These are phyloP conservation scores for Jasminum sambac DNA, from an alignment of 257 asterid species.

Conservation along the genomic window DNA sequence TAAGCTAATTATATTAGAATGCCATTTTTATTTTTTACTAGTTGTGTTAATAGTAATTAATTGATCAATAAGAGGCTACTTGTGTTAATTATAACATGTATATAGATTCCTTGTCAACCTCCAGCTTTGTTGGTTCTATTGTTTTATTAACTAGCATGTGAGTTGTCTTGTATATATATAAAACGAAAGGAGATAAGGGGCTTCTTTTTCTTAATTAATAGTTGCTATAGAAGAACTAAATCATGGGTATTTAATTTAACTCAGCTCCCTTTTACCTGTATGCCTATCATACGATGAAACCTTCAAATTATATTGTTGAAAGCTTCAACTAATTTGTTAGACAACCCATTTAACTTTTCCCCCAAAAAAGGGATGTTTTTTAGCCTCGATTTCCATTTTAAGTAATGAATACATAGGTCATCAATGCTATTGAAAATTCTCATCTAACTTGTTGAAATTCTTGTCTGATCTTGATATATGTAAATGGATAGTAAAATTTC, in stretches of 20 bases:
- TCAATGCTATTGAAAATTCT: not conserved
- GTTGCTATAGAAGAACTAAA: too few species aligned
- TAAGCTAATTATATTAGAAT: conserved; percentile 18
- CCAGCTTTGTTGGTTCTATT: conserved; percentile 30
- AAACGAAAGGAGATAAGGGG: not conserved
- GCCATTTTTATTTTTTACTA: not conserved
- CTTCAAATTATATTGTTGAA: not conserved
- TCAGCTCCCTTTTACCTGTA: not conserved
- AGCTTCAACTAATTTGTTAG: not conserved
- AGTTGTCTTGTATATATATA: conserved; percentile 25
- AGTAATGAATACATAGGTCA: not conserved
- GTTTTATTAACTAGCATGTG: conserved; percentile 22
- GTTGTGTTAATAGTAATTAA: too few species aligned
- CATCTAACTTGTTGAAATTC: not conserved
- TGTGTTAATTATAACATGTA: conserved; percentile 15
- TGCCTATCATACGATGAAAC: not conserved
- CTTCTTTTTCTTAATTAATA: not conserved
- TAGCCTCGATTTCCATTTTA: not conserved
- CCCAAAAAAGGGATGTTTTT: not conserved
- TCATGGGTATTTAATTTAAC: not conserved
- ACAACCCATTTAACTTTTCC: not conserved
- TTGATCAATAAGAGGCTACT: too few species aligned
- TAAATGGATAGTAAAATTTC: not conserved
- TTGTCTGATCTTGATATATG: not conserved
- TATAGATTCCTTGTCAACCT: conserved; percentile 37